phyloP scores from a whole-genome alignment of 1,139 yeast species.

The Casaregolazyma lundiana region DNA sequence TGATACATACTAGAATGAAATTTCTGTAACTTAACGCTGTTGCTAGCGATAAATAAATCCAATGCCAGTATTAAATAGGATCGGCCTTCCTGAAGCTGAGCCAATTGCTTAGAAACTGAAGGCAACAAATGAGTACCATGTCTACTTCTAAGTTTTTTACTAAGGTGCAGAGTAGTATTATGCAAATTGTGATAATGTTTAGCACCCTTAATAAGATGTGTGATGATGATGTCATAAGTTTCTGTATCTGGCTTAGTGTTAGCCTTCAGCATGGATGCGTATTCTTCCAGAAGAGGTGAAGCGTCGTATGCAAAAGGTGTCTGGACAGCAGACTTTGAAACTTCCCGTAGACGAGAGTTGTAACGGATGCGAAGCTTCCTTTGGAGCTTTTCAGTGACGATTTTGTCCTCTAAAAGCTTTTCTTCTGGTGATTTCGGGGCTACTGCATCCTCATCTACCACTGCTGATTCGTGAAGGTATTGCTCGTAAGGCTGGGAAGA shows the following conservation, averaged over 20 bases:
- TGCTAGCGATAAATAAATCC: conserved; percentile 29
- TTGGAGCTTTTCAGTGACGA: background rate
- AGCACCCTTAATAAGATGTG: conserved; percentile 27
- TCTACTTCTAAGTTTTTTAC: conserved; percentile 3
- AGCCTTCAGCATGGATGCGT: conserved; percentile 28
- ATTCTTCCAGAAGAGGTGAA: conserved; percentile 28
- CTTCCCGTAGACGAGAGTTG: conserved; percentile 1
- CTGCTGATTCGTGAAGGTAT: conserved; percentile 5
- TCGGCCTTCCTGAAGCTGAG: conserved; percentile 17
- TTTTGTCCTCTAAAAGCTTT: background rate
- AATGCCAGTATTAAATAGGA: conserved; percentile 27
- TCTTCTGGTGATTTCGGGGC: conserved; percentile 6
- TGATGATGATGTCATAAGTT: conserved; percentile 31
- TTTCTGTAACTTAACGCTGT: conserved; percentile 21
- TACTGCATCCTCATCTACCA: conserved; percentile 7
- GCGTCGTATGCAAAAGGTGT: conserved; percentile 15
- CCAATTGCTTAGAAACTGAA: conserved; percentile 12
- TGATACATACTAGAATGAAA: conserved; percentile 20
- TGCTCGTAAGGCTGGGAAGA: conserved; percentile 1
- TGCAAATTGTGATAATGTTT: conserved; percentile 7
- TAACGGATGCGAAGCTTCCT: background rate
- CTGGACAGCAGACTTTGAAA: background rate
- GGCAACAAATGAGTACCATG: conserved; percentile 8
- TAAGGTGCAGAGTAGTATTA: background rate
- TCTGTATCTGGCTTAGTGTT: conserved; percentile 24